Conservation (phyloP, 768 basidiomycete species). For the Pisolithus tinctorius region DNA sequence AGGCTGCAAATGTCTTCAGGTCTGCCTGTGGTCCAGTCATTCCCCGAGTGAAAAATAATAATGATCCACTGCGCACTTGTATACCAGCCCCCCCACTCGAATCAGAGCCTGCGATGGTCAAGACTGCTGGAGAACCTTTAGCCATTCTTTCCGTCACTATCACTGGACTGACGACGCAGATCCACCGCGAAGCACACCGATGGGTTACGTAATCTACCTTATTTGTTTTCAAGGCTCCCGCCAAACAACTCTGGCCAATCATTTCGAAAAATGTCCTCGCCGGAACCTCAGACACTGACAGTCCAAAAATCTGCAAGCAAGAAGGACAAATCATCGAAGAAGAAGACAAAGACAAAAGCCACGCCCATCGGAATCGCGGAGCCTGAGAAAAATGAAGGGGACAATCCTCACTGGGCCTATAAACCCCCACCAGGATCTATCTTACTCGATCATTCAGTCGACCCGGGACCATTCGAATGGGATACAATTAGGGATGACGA, state of each 20-base stretch:
- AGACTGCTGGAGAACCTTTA: slow-evolving; percentile 28
- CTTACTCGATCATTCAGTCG: slow-evolving; percentile 39
- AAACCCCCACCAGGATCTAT: slow-evolving; percentile 48
- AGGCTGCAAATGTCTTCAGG: slow-evolving; percentile 76
- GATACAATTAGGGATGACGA: slow-evolving; percentile 48
- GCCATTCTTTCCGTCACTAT: slow-evolving; percentile 1
- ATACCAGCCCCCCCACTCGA: slow-evolving; percentile 86
- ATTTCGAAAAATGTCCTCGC: slow-evolving; percentile 17
- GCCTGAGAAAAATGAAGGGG: slow-evolving; percentile 46
- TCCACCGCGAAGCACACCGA: no score
- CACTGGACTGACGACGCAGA: no score
- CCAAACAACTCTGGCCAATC: slow-evolving; percentile 18
- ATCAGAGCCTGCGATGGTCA: slow-evolving; percentile 80
- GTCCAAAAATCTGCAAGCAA: slow-evolving; percentile 9
- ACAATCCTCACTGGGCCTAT: slow-evolving; percentile 53
- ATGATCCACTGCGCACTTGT: slow-evolving; percentile 43
- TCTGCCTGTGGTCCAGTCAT: slow-evolving; percentile 48
- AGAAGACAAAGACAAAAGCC: slow-evolving; percentile 4
- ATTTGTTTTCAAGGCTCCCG: slow-evolving; percentile 21
- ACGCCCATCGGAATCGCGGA: slow-evolving; percentile 8
- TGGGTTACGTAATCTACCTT: slow-evolving; percentile 1
- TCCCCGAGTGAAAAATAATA: neutral
- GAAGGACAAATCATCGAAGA: slow-evolving; percentile 6
- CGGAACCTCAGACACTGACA: slow-evolving; percentile 9
- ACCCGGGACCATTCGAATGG: slow-evolving; percentile 59